These are phyloP conservation scores for Lentinus brumalis DNA, from an alignment of 768 basidiomycete species.

Conservation along the genomic window DNA sequence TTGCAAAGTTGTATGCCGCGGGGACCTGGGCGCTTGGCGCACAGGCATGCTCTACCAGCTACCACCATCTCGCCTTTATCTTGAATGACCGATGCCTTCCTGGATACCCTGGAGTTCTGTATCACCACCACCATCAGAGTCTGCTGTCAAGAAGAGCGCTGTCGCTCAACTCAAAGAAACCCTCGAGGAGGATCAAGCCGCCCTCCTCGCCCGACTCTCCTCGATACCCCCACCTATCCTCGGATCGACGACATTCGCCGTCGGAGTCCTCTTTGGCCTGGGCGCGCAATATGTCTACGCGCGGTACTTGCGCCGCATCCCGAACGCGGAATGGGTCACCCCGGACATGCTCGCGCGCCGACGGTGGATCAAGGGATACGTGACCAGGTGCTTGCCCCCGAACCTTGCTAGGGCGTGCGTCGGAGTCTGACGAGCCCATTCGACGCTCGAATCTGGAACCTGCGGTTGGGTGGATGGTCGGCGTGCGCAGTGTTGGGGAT, in stretches of 20 bases:
- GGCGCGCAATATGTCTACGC: constrained; percentile 47
- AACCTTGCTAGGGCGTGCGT: not conserved
- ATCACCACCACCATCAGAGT: no score
- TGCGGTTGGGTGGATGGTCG: no score
- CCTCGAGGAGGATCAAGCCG: not conserved
- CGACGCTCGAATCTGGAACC: no score
- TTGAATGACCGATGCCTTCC: constrained; percentile 1
- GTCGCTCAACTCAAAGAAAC: not conserved
- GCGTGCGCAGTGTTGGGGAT: constrained; percentile 67
- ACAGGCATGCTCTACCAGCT: no score
- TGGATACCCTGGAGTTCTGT: not conserved
- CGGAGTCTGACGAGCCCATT: not conserved
- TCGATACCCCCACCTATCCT: constrained; percentile 18
- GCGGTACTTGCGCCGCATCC: constrained; percentile 60
- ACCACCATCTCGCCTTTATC: not conserved
- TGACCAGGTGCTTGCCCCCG: constrained; percentile 61
- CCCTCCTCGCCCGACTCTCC: not conserved
- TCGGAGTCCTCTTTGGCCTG: constrained; percentile 30
- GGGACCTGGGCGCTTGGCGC: no score
- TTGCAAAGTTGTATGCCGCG: no score
- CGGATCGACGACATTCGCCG: constrained; percentile 38
- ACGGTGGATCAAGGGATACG: constrained; percentile 77
- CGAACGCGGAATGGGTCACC: constrained; percentile 70
- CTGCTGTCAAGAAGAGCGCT: no score
- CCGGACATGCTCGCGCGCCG: constrained; percentile 56